Evolutionary conservation across 1,284 basidiomycete genomes (phyloP), one percentile per base, ranked within the genome.

Genomic region (Ustilago xerochloae): DNA sequence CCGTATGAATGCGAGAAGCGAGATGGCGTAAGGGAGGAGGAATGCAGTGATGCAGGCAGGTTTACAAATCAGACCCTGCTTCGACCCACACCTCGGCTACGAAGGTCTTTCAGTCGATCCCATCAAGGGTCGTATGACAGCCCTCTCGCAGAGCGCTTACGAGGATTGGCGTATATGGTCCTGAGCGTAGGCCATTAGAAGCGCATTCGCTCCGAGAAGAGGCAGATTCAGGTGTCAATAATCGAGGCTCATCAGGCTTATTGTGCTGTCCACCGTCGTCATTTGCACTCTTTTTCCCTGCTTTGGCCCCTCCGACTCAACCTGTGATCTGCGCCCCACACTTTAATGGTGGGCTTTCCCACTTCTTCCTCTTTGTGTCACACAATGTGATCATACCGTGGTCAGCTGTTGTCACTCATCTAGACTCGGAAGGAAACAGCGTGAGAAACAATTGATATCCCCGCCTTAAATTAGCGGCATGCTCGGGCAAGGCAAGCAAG

Each of bases 81-180:
- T 66, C 16, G 33, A 60, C 39, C 51, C 47, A 29, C 63, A 60
- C 57, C 47, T 66, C 58, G 63, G 57, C 58, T 66, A 35, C 26
- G 43, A 32, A 22, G 18, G 18, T 20, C 24, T 10, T 20, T 9
- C 32, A n/a, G n/a, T n/a, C n/a, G n/a, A n/a, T n/a, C n/a, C n/a
- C n/a, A n/a, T n/a, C n/a, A n/a, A n/a, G n/a, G 18, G 46, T 18
- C 22, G 9, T n/a, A 6, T 46, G 22, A 29, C 24, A n/a, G 24
- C 22, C 33, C 24, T 20, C 29, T 26, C 20, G 18, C 26, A 28
- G 16, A 39, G 36, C 36, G 16, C 36, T 15, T n/a, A 15, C 20
- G 6, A 16, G 16, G 15, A 39, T n/a, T 9, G 33, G 36, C 36
- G 36, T 18, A 39, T 39, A 39, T n/a, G n/a, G n/a, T n/a, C n/a